A percentile compares a stretch with the other conserved stretches of the same genome.
phyloP scores from a whole-genome alignment of 805 yeast species.

The Naumovozyma castellii region DNA sequence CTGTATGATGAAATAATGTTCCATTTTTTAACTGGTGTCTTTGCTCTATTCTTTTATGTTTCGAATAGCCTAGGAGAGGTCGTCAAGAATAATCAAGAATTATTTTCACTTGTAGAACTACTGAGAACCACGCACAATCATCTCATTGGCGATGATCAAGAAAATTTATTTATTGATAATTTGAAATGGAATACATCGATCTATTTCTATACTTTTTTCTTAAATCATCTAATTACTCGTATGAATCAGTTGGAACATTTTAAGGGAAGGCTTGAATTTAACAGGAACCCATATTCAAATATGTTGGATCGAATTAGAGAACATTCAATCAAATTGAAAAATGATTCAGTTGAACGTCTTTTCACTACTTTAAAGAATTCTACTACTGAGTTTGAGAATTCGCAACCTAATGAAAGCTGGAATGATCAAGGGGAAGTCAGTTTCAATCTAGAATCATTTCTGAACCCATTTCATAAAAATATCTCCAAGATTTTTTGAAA shows the following conservation, averaged over 20 bases:
- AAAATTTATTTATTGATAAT: slow-evolving; percentile 12
- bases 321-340: slow-evolving; percentile 10
- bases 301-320: slow-evolving; percentile 8
- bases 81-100: slow-evolving; percentile 2
- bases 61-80: slow-evolving; percentile 5
- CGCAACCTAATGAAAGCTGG: not conserved
- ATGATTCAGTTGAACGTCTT: slow-evolving; percentile 9
- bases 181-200: slow-evolving; percentile 22
- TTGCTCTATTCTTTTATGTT: slow-evolving; percentile 6
- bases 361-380: not conserved
- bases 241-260: slow-evolving; percentile 5
- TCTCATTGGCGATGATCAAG: slow-evolving; percentile 7
- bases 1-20: slow-evolving; percentile 10
- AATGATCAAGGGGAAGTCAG: not conserved
- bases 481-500: slow-evolving; percentile 5
- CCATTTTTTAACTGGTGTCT: slow-evolving; percentile 9
- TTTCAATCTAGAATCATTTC: not conserved
- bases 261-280: slow-evolving; percentile 3
- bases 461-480: slow-evolving; percentile 4
- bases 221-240: slow-evolving; percentile 10
- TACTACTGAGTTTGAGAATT: not conserved
- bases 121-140: slow-evolving; percentile 4
- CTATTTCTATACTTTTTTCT: slow-evolving; percentile 17
- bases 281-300: slow-evolving; percentile 4
- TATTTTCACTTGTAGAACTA: slow-evolving; percentile 4